phyloP scores from a whole-genome alignment of 139 green algal genomes.

The Yamagishiella unicocca region DNA sequence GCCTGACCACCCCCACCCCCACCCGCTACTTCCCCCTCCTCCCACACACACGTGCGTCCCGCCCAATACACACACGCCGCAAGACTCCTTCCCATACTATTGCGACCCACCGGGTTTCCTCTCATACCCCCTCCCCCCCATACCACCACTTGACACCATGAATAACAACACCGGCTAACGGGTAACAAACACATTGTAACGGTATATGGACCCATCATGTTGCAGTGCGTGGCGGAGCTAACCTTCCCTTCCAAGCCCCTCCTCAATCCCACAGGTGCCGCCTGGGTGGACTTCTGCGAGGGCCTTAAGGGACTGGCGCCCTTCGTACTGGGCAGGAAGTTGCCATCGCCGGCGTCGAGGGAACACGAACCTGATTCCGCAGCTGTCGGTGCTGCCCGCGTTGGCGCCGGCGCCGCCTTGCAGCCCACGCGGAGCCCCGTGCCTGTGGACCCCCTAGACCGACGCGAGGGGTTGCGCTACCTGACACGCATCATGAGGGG shows the following conservation, averaged over 20 bases:
- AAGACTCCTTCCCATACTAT: no score
- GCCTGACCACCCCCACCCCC: background rate
- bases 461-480: conserved; percentile 25
- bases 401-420: background rate
- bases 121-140: background rate
- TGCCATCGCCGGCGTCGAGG: no score
- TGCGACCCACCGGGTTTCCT: no score
- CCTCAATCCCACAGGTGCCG: background rate
- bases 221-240: no score
- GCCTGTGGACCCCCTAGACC: conserved; percentile 1
- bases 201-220: no score
- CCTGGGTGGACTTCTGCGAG: conserved; percentile 52
- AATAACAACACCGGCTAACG: background rate
- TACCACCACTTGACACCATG: background rate
- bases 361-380: background rate
- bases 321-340: background rate
- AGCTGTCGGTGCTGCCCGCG: background rate
- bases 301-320: background rate
- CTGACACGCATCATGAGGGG: conserved; percentile 1
- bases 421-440: background rate
- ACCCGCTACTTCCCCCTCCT: background rate
- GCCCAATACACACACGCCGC: no score
- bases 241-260: background rate
- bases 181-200: no score
- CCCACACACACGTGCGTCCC: no score